phyloP scores from a whole-genome alignment of 441 rosid genomes.

The Eruca vesicaria region DNA sequence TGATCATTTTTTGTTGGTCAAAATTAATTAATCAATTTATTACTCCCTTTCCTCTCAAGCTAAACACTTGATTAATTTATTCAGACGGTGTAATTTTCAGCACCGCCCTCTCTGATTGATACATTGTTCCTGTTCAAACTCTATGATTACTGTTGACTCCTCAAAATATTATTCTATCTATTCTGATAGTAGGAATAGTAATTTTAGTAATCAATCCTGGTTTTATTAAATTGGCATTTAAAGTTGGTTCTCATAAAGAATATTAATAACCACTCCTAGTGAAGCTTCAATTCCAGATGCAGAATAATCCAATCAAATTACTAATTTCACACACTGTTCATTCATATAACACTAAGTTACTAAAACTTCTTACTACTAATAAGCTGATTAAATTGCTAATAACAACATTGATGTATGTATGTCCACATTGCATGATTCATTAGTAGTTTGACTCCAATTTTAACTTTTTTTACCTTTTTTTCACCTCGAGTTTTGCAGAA shows the following conservation, averaged over 20 bases:
- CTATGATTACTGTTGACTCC: background rate
- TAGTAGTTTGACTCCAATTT: background rate
- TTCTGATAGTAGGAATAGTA: background rate
- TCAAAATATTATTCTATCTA: background rate
- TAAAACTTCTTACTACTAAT: too few relatives aligned
- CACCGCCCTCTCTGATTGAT: conserved; percentile 6
- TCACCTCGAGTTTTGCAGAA: background rate
- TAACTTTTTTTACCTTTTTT: background rate
- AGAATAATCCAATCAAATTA: too few relatives aligned
- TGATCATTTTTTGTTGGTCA: background rate
- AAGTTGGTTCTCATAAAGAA: too few relatives aligned
- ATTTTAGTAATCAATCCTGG: too few relatives aligned
- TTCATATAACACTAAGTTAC: too few relatives aligned
- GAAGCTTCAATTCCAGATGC: too few relatives aligned
- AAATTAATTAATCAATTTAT: background rate
- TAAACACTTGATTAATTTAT: background rate
- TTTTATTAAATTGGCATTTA: too few relatives aligned
- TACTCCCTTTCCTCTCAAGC: background rate
- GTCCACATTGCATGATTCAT: too few relatives aligned
- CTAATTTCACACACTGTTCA: too few relatives aligned
- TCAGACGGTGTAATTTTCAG: conserved; percentile 18
- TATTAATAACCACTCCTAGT: too few relatives aligned
- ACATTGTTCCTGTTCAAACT: background rate
- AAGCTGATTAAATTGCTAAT: background rate
- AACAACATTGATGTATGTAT: too few relatives aligned